Evolutionary conservation across 768 basidiomycete genomes (phyloP).

Genomic region (Amylocystis lapponica): DNA sequence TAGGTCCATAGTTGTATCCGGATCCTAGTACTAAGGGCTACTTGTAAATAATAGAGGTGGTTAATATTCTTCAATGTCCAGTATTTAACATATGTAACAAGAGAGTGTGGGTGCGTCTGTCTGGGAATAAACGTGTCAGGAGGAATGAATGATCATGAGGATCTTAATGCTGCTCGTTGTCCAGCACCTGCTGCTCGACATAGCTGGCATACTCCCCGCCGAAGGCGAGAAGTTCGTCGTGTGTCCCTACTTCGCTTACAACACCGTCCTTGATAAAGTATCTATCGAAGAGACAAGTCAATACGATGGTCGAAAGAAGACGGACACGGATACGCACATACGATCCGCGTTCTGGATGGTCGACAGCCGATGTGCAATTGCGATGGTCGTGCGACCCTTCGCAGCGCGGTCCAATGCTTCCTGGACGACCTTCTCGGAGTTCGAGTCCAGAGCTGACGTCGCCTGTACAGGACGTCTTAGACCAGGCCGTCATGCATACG

Average conservation of each 20-base stretch:
- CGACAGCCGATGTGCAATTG: slow-evolving; percentile 91
- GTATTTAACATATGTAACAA: too few relatives aligned
- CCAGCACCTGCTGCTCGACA: slow-evolving; percentile 74
- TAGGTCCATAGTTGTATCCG: too few relatives aligned
- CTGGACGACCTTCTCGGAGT: slow-evolving; percentile 92
- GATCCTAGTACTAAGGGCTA: too few relatives aligned
- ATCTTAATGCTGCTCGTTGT: slow-evolving; percentile 16
- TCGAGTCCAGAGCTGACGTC: slow-evolving; percentile 86
- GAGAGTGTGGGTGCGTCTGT: too few relatives aligned
- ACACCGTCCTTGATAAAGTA: slow-evolving; percentile 88
- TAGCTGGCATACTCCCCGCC: slow-evolving; percentile 78
- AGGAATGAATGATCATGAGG: neutral
- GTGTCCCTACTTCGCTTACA: slow-evolving; percentile 82
- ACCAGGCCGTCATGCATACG: slow-evolving; percentile 6
- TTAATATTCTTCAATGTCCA: too few relatives aligned
- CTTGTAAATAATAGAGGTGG: too few relatives aligned
- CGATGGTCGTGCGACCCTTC: slow-evolving; percentile 88
- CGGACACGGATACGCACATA: too few relatives aligned
- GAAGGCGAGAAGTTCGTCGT: slow-evolving; percentile 68
- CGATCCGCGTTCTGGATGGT: slow-evolving; percentile 90
- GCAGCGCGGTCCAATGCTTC: slow-evolving; percentile 89
- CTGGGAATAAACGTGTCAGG: too few relatives aligned
- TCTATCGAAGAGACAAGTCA: slow-evolving; percentile 29
- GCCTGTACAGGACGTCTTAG: slow-evolving; percentile 29
- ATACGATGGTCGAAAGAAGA: neutral